These are phyloP conservation scores for Bathelium albidoporum DNA, from an alignment of 495 filamentous ascomycete genomes.

Conservation along the genomic window DNA sequence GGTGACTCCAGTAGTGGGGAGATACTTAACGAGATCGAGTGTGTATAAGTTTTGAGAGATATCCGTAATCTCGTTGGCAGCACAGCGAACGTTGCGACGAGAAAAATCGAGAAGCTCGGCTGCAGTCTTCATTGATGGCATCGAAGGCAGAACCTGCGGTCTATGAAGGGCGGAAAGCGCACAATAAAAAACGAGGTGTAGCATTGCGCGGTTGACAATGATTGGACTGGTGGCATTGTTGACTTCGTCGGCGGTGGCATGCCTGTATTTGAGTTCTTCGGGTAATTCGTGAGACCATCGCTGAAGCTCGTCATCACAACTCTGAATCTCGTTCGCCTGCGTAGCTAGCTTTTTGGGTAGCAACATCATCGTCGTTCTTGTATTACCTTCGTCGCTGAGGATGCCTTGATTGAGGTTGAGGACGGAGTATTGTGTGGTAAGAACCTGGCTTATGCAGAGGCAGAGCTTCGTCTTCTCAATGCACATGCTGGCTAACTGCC, in stretches of 20 bases:
- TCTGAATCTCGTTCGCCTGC: slow-evolving; percentile 60
- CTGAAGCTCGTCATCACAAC: slow-evolving; percentile 62
- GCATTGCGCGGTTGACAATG: slow-evolving; percentile 62
- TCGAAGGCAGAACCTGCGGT: slow-evolving; percentile 70
- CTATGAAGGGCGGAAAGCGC: slow-evolving; percentile 80
- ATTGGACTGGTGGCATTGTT: slow-evolving; percentile 40
- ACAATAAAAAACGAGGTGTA: slow-evolving; percentile 84
- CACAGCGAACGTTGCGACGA: slow-evolving; percentile 63
- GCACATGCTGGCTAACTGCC: slow-evolving; percentile 71
- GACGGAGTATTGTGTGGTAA: slow-evolving; percentile 82
- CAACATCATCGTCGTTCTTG: slow-evolving; percentile 78
- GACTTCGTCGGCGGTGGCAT: slow-evolving; percentile 39
- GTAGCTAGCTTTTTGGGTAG: slow-evolving; percentile 74
- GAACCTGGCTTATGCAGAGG: slow-evolving; percentile 70
- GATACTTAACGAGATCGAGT: slow-evolving; percentile 59
- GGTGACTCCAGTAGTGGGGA: slow-evolving; percentile 81
- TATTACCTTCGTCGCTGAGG: slow-evolving; percentile 50
- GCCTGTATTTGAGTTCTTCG: slow-evolving; percentile 50
- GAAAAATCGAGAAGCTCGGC: slow-evolving; percentile 65
- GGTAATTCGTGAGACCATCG: slow-evolving; percentile 64
- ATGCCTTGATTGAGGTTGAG: slow-evolving; percentile 65
- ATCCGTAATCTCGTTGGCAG: slow-evolving; percentile 68
- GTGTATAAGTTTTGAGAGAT: slow-evolving; percentile 64
- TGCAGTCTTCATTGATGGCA: slow-evolving; percentile 40
- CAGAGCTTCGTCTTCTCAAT: slow-evolving; percentile 88